These are phyloP conservation scores for Ulota crispa DNA, from an alignment of 225 moss, liverwort and hornwort species.

Conservation along the genomic window DNA sequence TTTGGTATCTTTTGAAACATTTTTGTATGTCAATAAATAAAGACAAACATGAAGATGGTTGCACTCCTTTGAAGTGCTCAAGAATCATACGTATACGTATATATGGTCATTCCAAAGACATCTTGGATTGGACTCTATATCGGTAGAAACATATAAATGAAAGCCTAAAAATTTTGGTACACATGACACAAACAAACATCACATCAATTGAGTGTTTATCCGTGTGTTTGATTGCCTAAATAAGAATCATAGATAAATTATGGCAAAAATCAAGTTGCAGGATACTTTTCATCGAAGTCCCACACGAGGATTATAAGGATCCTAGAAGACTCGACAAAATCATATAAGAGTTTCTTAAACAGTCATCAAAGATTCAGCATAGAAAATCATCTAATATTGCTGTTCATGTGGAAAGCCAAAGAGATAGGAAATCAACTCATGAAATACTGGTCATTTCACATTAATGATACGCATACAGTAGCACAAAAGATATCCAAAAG, in stretches of 20 bases:
- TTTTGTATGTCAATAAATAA: too few relatives aligned
- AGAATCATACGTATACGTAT: too few relatives aligned
- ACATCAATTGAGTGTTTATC: too few relatives aligned
- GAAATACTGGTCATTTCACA: slow-evolving; percentile 18
- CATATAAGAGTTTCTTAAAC: neutral
- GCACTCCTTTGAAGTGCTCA: too few relatives aligned
- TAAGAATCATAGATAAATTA: neutral
- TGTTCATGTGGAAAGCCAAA: neutral
- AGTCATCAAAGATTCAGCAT: neutral
- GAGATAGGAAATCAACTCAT: neutral
- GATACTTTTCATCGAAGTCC: neutral
- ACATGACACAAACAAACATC: too few relatives aligned
- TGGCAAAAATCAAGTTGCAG: neutral
- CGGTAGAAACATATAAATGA: too few relatives aligned
- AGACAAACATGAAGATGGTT: too few relatives aligned
- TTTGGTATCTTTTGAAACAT: too few relatives aligned
- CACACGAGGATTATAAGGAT: neutral
- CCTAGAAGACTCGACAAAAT: neutral
- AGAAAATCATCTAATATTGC: neutral
- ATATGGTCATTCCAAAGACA: too few relatives aligned
- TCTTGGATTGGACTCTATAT: too few relatives aligned
- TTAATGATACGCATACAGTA: slow-evolving; percentile 2
- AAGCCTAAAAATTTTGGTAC: too few relatives aligned
- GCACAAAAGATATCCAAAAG: slow-evolving; percentile 20
- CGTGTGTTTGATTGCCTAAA: too few relatives aligned